A percentile compares a stretch with the other conserved stretches of the same genome.
Conservation (phyloP, 371 early-diverging fungal genomes). For the Mortierella sp. region DNA sequence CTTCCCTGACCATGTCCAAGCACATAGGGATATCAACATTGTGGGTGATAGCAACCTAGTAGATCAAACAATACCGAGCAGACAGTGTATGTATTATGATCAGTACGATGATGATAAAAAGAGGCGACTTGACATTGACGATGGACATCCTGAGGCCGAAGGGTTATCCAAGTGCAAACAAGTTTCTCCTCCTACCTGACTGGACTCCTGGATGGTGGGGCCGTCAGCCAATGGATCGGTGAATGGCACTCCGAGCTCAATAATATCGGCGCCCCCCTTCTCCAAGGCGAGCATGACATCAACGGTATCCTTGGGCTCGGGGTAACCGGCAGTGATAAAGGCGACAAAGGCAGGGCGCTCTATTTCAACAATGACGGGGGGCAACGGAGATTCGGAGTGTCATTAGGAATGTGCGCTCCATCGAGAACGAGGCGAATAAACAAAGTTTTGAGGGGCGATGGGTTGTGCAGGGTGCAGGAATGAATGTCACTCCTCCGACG, state of each 20-base stretch:
- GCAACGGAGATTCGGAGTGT: background rate
- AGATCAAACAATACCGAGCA: conserved; percentile 11
- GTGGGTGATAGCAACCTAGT: conserved; percentile 84
- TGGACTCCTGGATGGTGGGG: conserved; percentile 94
- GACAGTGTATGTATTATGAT: background rate
- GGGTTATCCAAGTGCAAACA: background rate
- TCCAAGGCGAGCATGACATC: conserved; percentile 89
- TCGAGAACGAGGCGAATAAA: conserved; percentile 9
- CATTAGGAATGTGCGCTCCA: background rate
- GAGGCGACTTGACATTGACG: background rate
- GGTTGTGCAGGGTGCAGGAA: background rate
- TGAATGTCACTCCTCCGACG: background rate
- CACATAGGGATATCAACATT: conserved; percentile 84
- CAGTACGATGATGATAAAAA: background rate
- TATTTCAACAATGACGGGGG: conserved; percentile 35
- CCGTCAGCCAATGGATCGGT: conserved; percentile 99
- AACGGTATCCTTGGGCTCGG: conserved; percentile 80
- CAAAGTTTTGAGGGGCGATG: background rate
- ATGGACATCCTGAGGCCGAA: background rate
- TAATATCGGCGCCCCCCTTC: conserved; percentile 95
- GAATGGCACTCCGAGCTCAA: conserved; percentile 98
- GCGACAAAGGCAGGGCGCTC: conserved; percentile 93
- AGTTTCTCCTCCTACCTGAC: conserved; percentile 67
- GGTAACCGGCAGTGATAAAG: conserved; percentile 95
- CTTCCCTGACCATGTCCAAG: conserved; percentile 83